Percentiles rank a stretch among this genome's conserved stretches.
These are phyloP conservation scores for Pilatotrama ljubarskyi DNA, from an alignment of 768 basidiomycete species.

Conservation along the genomic window DNA sequence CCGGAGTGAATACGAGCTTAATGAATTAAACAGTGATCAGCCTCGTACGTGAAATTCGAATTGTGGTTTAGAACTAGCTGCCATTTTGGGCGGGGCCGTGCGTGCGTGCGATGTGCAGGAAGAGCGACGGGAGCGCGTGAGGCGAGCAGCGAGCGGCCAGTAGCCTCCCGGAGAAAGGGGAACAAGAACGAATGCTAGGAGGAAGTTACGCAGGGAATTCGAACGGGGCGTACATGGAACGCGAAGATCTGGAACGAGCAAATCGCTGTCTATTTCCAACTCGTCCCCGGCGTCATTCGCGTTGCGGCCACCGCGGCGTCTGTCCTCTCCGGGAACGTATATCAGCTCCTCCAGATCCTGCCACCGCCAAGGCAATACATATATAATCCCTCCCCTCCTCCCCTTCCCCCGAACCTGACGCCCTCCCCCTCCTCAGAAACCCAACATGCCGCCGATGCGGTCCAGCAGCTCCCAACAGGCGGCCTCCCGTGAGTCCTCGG, in stretches of 20 bases:
- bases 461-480: neutral
- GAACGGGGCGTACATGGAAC: neutral
- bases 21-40: neutral
- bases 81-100: neutral
- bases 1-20: neutral
- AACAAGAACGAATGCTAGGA: neutral
- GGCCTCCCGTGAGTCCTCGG: neutral
- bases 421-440: neutral
- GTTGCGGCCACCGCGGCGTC: neutral
- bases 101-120: neutral
- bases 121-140: neutral
- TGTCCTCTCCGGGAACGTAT: neutral
- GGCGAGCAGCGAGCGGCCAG: neutral
- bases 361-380: slow-evolving; percentile 6
- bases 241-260: slow-evolving; percentile 16
- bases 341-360: neutral
- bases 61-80: neutral
- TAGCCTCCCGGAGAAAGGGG: neutral
- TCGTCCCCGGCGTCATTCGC: slow-evolving; percentile 2
- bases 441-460: slow-evolving; percentile 5
- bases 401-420: neutral
- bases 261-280: slow-evolving; percentile 17
- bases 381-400: neutral
- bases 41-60: neutral
- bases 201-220: neutral